Evolutionary conservation across 2,329 filamentous ascomycete species (phyloP), one percentile per base, ranked within the genome.

Genomic region (Sordariomycetes sp.): DNA sequence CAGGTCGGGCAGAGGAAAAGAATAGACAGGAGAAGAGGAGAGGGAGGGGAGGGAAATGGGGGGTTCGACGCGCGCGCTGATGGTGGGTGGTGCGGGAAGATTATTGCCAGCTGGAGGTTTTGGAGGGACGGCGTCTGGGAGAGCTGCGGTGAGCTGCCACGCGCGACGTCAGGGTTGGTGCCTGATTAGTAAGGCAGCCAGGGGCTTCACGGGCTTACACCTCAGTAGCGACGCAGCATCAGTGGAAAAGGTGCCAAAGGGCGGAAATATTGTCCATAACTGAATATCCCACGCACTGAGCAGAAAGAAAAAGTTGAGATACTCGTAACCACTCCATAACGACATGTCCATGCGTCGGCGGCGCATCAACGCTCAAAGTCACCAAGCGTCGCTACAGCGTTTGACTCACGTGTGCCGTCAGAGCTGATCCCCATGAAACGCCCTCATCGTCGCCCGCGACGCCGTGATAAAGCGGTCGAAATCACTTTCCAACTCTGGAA

Each of bases 401-500:
- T n/a, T n/a, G n/a, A n/a, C n/a, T n/a, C n/a, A n/a, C n/a, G n/a
- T n/a, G n/a, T n/a, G n/a, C n/a, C n/a, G n/a, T n/a, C n/a, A 34
- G 8, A 30, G 12, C 16, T 33, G 32, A 14, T 27, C 19, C 12
- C 27, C 27, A 2, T 28, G 32, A 10, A 37, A 32, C 8, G 36
- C 32, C 31, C 31, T 39, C 32, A 26, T 25, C n/a, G 37, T 35
- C 9, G 43, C 34, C 30, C 41, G 36, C 8, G 43, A 41, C 29
- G 38, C 40, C 16, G 39, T 38, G 19, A 38, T 30, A 19, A 52
- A 48, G 12, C 37, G 41, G 20, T 53, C 50, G 38, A 52, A 52
- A 31, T 53, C 51, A 12, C 42, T 41, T 14, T 38, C 41, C 33
- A 54, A 41, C 6, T 46, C 43, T 5, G 50, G 50, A 29, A 47